These are phyloP conservation scores for Populus alba DNA, from an alignment of 345 rosid species.

Conservation along the genomic window DNA sequence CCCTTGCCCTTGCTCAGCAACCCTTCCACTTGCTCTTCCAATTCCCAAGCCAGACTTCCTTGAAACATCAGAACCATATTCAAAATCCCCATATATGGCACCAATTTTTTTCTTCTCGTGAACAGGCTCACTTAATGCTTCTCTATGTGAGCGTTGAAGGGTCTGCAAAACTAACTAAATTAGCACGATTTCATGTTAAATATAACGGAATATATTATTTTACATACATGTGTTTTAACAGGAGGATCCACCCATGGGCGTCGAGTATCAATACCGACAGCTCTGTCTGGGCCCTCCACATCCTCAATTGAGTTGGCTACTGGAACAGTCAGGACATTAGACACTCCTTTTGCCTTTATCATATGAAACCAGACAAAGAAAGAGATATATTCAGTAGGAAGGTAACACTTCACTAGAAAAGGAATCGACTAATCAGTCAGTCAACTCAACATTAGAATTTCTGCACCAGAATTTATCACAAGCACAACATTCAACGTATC, in stretches of 20 bases:
- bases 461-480: not conserved
- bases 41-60: conserved; percentile 49
- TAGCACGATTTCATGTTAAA: conserved; percentile 1
- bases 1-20: conserved; percentile 63
- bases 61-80: conserved; percentile 58
- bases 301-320: conserved; percentile 40
- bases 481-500: not conserved
- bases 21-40: conserved; percentile 53
- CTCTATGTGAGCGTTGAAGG: conserved; percentile 56
- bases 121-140: conserved; percentile 45
- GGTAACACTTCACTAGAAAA: not conserved
- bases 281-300: conserved; percentile 51
- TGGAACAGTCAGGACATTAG: conserved; percentile 36
- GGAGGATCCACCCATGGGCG: conserved; percentile 60
- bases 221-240: conserved; percentile 55
- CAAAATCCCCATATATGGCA: conserved; percentile 50
- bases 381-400: not conserved
- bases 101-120: conserved; percentile 54
- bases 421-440: no score
- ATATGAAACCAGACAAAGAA: conserved; percentile 10
- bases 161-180: conserved; percentile 25
- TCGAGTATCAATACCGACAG: conserved; percentile 36
- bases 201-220: conserved; percentile 8
- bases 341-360: conserved; percentile 46
- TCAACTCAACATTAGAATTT: no score